Percentiles rank a stretch among this genome's conserved stretches.
These are phyloP conservation scores for Wickerhamiella cacticola DNA, from an alignment of 805 yeast species.

Conservation along the genomic window DNA sequence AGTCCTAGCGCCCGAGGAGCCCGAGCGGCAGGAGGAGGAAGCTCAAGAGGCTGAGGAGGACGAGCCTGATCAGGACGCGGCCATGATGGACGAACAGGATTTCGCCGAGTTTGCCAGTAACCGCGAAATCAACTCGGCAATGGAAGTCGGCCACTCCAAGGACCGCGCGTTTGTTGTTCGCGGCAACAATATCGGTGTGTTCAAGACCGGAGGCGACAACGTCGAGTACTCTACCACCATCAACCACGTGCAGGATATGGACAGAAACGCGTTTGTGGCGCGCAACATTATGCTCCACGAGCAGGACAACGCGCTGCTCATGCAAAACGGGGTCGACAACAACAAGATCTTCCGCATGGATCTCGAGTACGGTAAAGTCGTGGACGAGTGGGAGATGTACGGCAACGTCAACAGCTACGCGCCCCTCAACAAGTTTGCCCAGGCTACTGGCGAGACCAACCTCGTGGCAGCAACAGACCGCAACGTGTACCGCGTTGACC, in stretches of 20 bases:
- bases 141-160: slow-evolving; percentile 58
- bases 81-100: slow-evolving; percentile 29
- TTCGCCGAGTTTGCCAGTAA: slow-evolving; percentile 18
- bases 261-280: slow-evolving; percentile 45
- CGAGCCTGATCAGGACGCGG: slow-evolving; percentile 28
- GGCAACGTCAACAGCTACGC: slow-evolving; percentile 42
- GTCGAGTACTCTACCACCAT: slow-evolving; percentile 60
- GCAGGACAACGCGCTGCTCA: slow-evolving; percentile 54
- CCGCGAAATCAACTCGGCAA: slow-evolving; percentile 43
- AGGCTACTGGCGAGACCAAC: slow-evolving; percentile 59
- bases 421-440: slow-evolving; percentile 64
- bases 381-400: slow-evolving; percentile 61
- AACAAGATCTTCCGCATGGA: slow-evolving; percentile 60
- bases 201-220: slow-evolving; percentile 43
- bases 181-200: slow-evolving; percentile 71
- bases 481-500: slow-evolving; percentile 66
- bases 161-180: slow-evolving; percentile 70
- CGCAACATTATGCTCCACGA: slow-evolving; percentile 62
- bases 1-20: slow-evolving; percentile 33
- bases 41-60: slow-evolving; percentile 30
- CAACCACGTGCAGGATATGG: slow-evolving; percentile 40
- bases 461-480: slow-evolving; percentile 57
- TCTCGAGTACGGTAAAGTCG: slow-evolving; percentile 61
- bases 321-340: slow-evolving; percentile 41
- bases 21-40: slow-evolving; percentile 28